A percentile compares a stretch with the other conserved stretches of the same genome.
phyloP scores from a whole-genome alignment of 768 basidiomycete species.

The Tricholoma sp. region DNA sequence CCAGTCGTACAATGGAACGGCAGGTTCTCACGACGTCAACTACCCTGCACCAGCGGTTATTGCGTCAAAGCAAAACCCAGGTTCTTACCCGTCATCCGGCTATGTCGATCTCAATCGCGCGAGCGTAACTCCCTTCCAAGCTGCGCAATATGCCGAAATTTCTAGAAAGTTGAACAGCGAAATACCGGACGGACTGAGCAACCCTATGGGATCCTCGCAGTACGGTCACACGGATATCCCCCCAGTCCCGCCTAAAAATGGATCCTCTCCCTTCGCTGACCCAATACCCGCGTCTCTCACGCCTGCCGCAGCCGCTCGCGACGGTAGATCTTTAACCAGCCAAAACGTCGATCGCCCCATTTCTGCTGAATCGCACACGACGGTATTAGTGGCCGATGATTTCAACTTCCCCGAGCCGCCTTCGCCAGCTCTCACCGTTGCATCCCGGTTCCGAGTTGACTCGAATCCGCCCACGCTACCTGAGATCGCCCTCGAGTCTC shows the following conservation, averaged over 20 bases:
- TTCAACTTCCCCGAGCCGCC: constrained; percentile 35
- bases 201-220: constrained; percentile 17
- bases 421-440: constrained; percentile 24
- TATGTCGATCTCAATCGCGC: constrained; percentile 65
- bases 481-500: constrained; percentile 42
- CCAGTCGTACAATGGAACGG: neutral
- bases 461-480: constrained; percentile 51
- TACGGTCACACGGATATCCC: neutral
- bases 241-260: constrained; percentile 6
- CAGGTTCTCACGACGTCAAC: constrained; percentile 12
- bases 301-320: constrained; percentile 2
- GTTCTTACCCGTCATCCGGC: constrained; percentile 26
- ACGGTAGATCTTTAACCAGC: neutral
- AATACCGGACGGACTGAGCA: constrained; percentile 29
- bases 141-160: constrained; percentile 69
- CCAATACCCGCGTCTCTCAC: constrained; percentile 15
- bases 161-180: constrained; percentile 47
- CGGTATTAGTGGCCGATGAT: constrained; percentile 14
- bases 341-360: neutral
- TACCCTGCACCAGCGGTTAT: constrained; percentile 20
- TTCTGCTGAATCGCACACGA: constrained; percentile 4
- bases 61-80: neutral
- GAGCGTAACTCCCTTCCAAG: constrained; percentile 73
- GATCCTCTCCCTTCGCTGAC: constrained; percentile 24
- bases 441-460: constrained; percentile 37